Percentiles rank a stretch among this genome's conserved stretches.
Conservation (phyloP, 495 filamentous ascomycete species). For the Trichocladium antarcticum region DNA sequence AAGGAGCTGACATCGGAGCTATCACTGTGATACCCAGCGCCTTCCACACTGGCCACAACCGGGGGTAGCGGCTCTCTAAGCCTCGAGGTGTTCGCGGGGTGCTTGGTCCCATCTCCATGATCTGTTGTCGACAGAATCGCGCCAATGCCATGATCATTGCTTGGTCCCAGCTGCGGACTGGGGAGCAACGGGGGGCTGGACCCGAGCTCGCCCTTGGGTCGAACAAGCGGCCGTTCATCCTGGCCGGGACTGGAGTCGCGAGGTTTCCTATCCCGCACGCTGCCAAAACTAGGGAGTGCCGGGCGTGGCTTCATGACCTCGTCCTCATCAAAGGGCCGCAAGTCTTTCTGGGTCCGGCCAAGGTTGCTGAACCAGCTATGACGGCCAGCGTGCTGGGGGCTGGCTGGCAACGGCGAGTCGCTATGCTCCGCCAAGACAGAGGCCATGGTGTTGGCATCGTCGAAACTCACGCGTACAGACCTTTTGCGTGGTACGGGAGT, state of each 20-base stretch:
- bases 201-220: slow-evolving; percentile 30
- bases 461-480: slow-evolving; percentile 72
- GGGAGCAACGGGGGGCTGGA: slow-evolving; percentile 13
- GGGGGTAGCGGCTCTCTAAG: slow-evolving; percentile 52
- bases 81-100: slow-evolving; percentile 36
- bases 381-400: slow-evolving; percentile 40
- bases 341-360: slow-evolving; percentile 40
- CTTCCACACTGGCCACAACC: slow-evolving; percentile 54
- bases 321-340: slow-evolving; percentile 44
- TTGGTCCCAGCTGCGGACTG: slow-evolving; percentile 29
- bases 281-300: slow-evolving; percentile 73
- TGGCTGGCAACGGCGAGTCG: slow-evolving; percentile 39
- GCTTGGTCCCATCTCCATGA: slow-evolving; percentile 38
- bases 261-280: slow-evolving; percentile 48
- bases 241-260: slow-evolving; percentile 22
- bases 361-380: slow-evolving; percentile 45
- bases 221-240: slow-evolving; percentile 42
- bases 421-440: slow-evolving; percentile 43
- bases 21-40: slow-evolving; percentile 45
- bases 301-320: slow-evolving; percentile 67
- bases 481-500: slow-evolving; percentile 49
- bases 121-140: slow-evolving; percentile 39
- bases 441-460: slow-evolving; percentile 50
- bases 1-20: slow-evolving; percentile 17
- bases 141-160: slow-evolving; percentile 56